Percentiles rank a stretch among this genome's conserved stretches.
Conservation (phyloP, 2,329 filamentous ascomycete species). For the Alternaria metachromatica region DNA sequence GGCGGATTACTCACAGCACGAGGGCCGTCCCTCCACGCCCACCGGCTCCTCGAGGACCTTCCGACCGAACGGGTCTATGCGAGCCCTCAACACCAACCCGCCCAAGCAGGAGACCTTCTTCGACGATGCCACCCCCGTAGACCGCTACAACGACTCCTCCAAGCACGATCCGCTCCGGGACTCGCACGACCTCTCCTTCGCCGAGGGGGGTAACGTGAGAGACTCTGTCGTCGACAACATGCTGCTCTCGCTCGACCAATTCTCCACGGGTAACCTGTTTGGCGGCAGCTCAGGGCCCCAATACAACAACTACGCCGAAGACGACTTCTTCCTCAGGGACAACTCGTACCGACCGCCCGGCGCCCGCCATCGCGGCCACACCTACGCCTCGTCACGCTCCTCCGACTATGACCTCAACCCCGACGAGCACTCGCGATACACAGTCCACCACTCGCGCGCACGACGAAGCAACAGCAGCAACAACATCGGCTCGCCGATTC, state of each 20-base stretch:
- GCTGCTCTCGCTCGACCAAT: conserved; percentile 87
- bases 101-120: conserved; percentile 43
- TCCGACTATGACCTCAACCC: conserved; percentile 60
- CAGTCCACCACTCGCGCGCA: conserved; percentile 55
- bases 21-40: conserved; percentile 39
- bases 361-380: conserved; percentile 62
- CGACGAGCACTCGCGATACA: conserved; percentile 51
- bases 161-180: conserved; percentile 53
- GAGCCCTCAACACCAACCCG: conserved; percentile 39
- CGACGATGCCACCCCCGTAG: conserved; percentile 46
- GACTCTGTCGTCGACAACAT: conserved; percentile 96
- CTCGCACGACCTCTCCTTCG: conserved; percentile 86
- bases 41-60: conserved; percentile 32
- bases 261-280: conserved; percentile 33
- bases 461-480: conserved; percentile 83
- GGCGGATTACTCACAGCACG: conserved; percentile 31
- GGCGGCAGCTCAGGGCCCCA: conserved; percentile 20
- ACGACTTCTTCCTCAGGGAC: conserved; percentile 48
- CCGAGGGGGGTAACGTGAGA: conserved; percentile 70
- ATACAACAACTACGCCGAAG: conserved; percentile 50
- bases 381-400: conserved; percentile 65
- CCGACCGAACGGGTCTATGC: conserved; percentile 33
- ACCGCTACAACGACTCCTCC: conserved; percentile 25
- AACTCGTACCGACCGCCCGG: conserved; percentile 39
- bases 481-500: conserved; percentile 58